phyloP scores from a whole-genome alignment of 208 protist species.

The Vickermania spadyakhi region DNA sequence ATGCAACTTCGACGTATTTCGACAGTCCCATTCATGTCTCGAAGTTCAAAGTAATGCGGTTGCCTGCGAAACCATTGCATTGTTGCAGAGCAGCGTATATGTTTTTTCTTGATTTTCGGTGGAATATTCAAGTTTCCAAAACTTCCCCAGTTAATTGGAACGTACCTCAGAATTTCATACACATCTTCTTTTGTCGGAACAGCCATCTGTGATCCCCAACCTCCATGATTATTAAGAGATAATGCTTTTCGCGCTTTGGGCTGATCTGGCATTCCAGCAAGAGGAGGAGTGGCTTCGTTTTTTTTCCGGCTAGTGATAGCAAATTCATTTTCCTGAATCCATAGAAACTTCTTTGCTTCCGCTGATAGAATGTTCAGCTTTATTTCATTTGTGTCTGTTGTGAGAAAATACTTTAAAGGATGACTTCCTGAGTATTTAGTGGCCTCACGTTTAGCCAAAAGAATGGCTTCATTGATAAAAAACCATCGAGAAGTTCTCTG shows the following conservation, averaged over 20 bases:
- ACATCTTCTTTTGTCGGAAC: conserved; percentile 70
- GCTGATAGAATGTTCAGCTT: not conserved
- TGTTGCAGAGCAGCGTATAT: conserved; percentile 47
- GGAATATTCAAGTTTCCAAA: conserved; percentile 57
- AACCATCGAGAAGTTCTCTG: not conserved
- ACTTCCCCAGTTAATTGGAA: conserved; percentile 77
- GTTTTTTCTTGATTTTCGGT: conserved; percentile 27
- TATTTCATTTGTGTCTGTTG: not conserved
- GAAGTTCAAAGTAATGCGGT: conserved; percentile 81
- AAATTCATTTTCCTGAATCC: conserved; percentile 8
- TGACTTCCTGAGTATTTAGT: not conserved
- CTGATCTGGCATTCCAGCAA: not conserved
- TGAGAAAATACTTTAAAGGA: not conserved
- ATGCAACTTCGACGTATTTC: conserved; percentile 69
- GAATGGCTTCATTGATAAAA: not conserved
- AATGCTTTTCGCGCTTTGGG: conserved; percentile 11
- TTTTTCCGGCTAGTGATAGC: conserved; percentile 26
- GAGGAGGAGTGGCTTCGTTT: conserved; percentile 8
- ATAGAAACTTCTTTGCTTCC: not conserved
- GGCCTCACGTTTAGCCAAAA: not conserved
- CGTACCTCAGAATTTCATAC: conserved; percentile 72
- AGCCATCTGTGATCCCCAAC: conserved; percentile 33
- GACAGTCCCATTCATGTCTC: conserved; percentile 45
- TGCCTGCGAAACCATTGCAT: conserved; percentile 76
- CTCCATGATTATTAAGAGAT: conserved; percentile 48